These are phyloP conservation scores for Colletotrichum sansevieriae DNA, from an alignment of 2,329 filamentous ascomycete species.

Conservation along the genomic window DNA sequence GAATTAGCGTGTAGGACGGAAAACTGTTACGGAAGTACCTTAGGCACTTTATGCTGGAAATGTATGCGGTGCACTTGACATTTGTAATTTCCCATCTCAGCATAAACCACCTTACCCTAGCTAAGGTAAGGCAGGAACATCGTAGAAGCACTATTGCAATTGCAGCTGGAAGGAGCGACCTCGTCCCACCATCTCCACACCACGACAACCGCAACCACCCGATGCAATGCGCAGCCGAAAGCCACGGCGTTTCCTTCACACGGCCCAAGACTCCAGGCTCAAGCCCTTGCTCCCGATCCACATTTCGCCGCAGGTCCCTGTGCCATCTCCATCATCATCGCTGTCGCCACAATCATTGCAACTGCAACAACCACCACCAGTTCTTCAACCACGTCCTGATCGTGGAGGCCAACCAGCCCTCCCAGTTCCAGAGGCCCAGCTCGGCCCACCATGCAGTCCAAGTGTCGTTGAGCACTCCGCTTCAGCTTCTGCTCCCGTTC, in stretches of 20 bases:
- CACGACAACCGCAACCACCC: background rate
- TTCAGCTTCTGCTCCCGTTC: background rate
- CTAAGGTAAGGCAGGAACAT: background rate
- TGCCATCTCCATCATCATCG: constrained; percentile 22
- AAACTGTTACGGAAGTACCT: no score
- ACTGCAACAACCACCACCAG: constrained; percentile 38
- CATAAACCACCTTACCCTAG: no score
- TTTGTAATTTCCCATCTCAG: no score
- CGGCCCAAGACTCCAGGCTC: background rate
- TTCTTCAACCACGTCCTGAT: constrained; percentile 30
- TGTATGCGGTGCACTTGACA: no score
- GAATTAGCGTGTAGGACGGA: no score
- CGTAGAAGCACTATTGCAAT: background rate
- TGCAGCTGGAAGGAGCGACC: background rate
- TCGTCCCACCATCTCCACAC: constrained; percentile 9
- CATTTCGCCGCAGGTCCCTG: constrained; percentile 27
- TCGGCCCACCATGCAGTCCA: constrained; percentile 12
- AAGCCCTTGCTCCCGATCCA: constrained; percentile 19
- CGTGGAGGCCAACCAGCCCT: constrained; percentile 16
- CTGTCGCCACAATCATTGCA: constrained; percentile 23
- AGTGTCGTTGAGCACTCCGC: background rate
- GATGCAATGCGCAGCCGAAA: constrained; percentile 15
- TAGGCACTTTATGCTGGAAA: no score
- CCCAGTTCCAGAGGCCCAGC: constrained; percentile 10
- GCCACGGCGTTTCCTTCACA: constrained; percentile 16